Evolutionary conservation across 2,329 filamentous ascomycete genomes (phyloP).

Genomic region (Septoria petroselini): DNA sequence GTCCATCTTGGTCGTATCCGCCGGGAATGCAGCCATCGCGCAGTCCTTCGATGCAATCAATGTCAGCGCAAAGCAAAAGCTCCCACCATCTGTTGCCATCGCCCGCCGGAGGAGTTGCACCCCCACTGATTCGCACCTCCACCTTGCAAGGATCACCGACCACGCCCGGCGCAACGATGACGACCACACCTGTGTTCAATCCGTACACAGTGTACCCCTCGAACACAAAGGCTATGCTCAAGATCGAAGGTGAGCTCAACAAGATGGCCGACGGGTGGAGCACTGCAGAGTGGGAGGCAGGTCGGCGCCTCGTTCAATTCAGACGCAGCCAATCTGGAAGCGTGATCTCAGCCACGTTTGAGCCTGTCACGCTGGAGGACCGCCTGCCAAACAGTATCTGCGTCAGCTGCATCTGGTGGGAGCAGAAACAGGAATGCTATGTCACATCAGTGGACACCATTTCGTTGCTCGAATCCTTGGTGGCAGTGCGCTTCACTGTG

Average conservation of each 20-base stretch:
- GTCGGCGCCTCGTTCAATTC: constrained; percentile 85
- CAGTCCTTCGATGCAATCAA: constrained; percentile 31
- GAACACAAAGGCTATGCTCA: constrained; percentile 72
- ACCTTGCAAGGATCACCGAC: constrained; percentile 58
- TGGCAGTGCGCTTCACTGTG: constrained; percentile 82
- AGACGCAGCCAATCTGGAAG: constrained; percentile 76
- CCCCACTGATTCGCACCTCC: constrained; percentile 65
- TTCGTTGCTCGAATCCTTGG: constrained; percentile 84
- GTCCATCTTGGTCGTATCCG: constrained; percentile 36
- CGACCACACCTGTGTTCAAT: constrained; percentile 57
- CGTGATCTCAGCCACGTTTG: constrained; percentile 76
- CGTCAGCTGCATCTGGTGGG: constrained; percentile 97
- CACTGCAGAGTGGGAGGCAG: constrained; percentile 72
- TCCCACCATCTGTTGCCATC: constrained; percentile 45
- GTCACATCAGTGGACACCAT: constrained; percentile 98
- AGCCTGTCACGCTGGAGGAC: constrained; percentile 73
- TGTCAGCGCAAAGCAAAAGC: constrained; percentile 29
- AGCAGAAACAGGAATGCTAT: constrained; percentile 83
- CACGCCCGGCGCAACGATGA: constrained; percentile 39
- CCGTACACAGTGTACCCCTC: constrained; percentile 73
- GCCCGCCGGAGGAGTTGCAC: constrained; percentile 48
- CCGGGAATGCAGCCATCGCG: constrained; percentile 27
- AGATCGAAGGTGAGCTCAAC: constrained; percentile 81
- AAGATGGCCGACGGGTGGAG: constrained; percentile 82
- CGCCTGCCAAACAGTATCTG: constrained; percentile 81